These are phyloP conservation scores for Candida oleophila DNA, from an alignment of 805 yeast genomes.

Conservation along the genomic window DNA sequence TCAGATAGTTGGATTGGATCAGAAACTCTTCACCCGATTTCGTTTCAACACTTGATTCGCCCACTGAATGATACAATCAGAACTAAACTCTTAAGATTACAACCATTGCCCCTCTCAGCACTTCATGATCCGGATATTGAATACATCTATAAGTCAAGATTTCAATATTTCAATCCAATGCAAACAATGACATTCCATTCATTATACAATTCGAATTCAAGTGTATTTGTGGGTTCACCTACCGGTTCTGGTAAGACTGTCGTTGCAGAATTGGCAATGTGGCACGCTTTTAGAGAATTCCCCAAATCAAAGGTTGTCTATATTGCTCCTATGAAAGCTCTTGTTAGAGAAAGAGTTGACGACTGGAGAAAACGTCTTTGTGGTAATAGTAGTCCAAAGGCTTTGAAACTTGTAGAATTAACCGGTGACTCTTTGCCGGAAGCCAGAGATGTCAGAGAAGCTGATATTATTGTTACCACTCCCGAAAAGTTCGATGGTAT, in stretches of 20 bases:
- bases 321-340: slow-evolving; percentile 88
- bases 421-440: slow-evolving; percentile 84
- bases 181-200: slow-evolving; percentile 96
- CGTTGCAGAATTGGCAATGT: slow-evolving; percentile 94
- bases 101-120: slow-evolving; percentile 85
- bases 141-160: slow-evolving; percentile 60
- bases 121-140: slow-evolving; percentile 69
- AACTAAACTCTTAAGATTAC: slow-evolving; percentile 74
- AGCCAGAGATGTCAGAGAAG: slow-evolving; percentile 59
- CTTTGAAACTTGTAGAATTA: slow-evolving; percentile 62
- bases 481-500: slow-evolving; percentile 90
- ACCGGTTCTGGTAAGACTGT: slow-evolving; percentile 98
- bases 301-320: slow-evolving; percentile 82
- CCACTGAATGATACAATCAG: slow-evolving; percentile 86
- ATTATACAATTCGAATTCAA: slow-evolving; percentile 72
- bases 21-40: slow-evolving; percentile 70
- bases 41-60: slow-evolving; percentile 85
- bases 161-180: slow-evolving; percentile 94
- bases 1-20: slow-evolving; percentile 92
- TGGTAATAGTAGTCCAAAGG: slow-evolving; percentile 31
- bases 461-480: slow-evolving; percentile 77
- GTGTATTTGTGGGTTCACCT: slow-evolving; percentile 94
- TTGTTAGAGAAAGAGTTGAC: slow-evolving; percentile 79
- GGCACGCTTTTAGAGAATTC: slow-evolving; percentile 87
- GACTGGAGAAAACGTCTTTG: slow-evolving; percentile 68